phyloP scores from a whole-genome alignment of 257 asterid species.

The Cynanchum wilfordii region DNA sequence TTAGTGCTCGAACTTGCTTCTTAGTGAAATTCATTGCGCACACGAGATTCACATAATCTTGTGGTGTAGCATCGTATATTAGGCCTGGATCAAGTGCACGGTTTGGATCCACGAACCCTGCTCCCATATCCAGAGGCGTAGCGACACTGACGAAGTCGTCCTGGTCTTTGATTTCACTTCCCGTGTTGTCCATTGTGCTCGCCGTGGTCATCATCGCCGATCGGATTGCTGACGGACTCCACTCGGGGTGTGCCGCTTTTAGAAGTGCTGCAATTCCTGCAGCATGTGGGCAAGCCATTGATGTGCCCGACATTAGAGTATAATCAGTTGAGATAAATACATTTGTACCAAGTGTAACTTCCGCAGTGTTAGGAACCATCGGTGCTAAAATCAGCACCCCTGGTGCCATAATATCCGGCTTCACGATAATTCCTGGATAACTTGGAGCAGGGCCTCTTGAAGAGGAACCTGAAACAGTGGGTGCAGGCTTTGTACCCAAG shows the following conservation, averaged over 20 bases:
- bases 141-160: conserved; percentile 2
- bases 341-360: neutral
- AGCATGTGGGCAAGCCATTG: conserved; percentile 26
- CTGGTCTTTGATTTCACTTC: conserved; percentile 11
- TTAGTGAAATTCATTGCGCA: conserved; percentile 45
- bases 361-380: neutral
- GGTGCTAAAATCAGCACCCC: conserved; percentile 15
- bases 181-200: conserved; percentile 10
- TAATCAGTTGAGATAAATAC: conserved; percentile 4
- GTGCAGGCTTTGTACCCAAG: conserved; percentile 14
- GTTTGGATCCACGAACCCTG: conserved; percentile 51
- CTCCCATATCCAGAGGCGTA: conserved; percentile 28
- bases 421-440: conserved; percentile 5
- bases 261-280: conserved; percentile 23
- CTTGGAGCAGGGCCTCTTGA: conserved; percentile 17
- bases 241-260: conserved; percentile 19
- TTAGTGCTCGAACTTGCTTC: conserved; percentile 29
- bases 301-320: conserved; percentile 6
- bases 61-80: conserved; percentile 35
- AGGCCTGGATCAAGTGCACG: conserved; percentile 54
- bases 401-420: conserved; percentile 23
- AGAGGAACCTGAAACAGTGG: conserved; percentile 3
- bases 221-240: conserved; percentile 27
- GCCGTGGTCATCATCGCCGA: conserved; percentile 28
- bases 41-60: conserved; percentile 43